phyloP scores from a whole-genome alignment of 2,329 filamentous ascomycete genomes.

The Botrytis paeoniae region DNA sequence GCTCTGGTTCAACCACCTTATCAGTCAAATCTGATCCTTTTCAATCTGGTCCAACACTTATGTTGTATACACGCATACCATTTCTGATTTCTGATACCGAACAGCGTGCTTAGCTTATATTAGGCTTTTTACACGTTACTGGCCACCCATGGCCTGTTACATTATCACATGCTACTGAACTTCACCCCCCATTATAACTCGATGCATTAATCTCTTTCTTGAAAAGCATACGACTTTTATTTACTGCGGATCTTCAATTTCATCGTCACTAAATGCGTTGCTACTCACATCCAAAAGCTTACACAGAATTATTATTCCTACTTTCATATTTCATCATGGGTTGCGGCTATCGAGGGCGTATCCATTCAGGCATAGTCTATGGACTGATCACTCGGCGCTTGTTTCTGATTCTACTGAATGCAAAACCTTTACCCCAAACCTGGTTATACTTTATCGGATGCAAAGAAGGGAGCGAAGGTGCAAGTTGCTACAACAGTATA shows the following conservation, averaged over 20 bases:
- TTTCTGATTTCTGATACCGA: too few relatives aligned
- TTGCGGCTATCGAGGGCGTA: background rate
- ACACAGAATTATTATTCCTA: background rate
- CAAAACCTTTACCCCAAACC: background rate
- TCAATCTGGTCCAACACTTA: too few relatives aligned
- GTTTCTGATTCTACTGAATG: background rate
- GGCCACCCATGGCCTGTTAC: too few relatives aligned
- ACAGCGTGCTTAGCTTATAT: too few relatives aligned
- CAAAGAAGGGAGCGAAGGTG: background rate
- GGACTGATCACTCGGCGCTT: background rate
- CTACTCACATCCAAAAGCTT: background rate
- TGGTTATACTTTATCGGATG: rapidly evolving
- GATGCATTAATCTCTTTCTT: too few relatives aligned
- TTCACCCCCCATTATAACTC: too few relatives aligned
- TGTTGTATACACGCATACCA: too few relatives aligned
- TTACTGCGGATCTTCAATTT: background rate
- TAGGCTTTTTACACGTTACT: too few relatives aligned
- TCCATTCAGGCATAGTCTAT: background rate
- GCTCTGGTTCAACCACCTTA: too few relatives aligned
- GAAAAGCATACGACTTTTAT: too few relatives aligned
- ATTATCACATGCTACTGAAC: too few relatives aligned
- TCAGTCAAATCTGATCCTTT: too few relatives aligned
- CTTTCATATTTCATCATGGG: background rate
- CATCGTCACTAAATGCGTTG: background rate
- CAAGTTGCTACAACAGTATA: background rate